Evolutionary conservation across 2,329 filamentous ascomycete species (phyloP), one percentile per base, ranked within the genome.

Genomic region (Blastomyces parvus): DNA sequence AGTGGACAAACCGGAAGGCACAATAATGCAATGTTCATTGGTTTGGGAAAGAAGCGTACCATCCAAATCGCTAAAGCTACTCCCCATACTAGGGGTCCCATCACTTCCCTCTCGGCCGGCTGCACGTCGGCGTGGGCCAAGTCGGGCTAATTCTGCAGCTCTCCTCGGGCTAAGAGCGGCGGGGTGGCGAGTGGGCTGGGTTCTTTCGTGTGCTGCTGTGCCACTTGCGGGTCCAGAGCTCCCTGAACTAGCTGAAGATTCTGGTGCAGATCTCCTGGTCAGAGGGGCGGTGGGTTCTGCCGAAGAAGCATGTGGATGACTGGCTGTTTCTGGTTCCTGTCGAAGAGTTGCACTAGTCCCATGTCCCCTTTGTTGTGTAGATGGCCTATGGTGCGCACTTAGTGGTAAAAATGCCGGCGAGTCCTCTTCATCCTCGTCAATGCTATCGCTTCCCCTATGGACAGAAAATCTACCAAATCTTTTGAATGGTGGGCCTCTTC

Each of bases 61-160:
- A 70, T 87, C 85, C 44, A 88, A 75, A 71, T 87, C 85, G 67
- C 83, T 86, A 68, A 87, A 87, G 63, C 84, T 86, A 66, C 84
- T 86, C 0, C 85, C 85, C 82, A 86, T 86, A 66, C 83, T 85
- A 2, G 83, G 83, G 11, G 81, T 83, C 14, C 82, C 82, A 64
- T 84, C 82, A 63, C 81, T 84, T 14, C 78, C 76, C 33, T 80
- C 78, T 50, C 73, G 74, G 2, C 73, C 73, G 52, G 70, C 65
- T 27, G 66, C 66, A 13, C 73, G 73, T 50, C 73, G 73, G n/a
- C 77, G 75, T 0, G 82, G 81, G 63, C 79, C 82, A 27, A 80
- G 72, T 42, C 75, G 76, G 1, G 78, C 76, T 19, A 83, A 68
- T 53, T 82, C 80, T 1, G 78, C 79, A 8, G 80, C 73, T 50